Evolutionary conservation across 129 eudicot genomes (phyloP), one percentile per base, ranked within the genome.

Genomic region (Centaurea solstitialis): DNA sequence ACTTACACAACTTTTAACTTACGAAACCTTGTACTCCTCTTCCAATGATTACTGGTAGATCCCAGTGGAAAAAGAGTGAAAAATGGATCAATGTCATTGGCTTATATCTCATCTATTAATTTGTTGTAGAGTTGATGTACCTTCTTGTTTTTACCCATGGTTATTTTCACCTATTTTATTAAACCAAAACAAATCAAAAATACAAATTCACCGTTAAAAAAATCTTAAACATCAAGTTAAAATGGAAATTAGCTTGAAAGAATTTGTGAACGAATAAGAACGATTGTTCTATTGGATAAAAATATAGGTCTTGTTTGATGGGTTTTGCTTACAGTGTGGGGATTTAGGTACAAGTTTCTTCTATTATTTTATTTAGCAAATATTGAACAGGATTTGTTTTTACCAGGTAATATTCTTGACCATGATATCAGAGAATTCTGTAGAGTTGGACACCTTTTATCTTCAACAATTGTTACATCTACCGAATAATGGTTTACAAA

Each of bases 371-470:
- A 9, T 13, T 7, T 4, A 35, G 18, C 9, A 0, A 4, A 73
- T 7, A 9, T 2, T 43, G 9, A 73, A 39, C 38, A 28, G 7
- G 0, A 13, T 5, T 1, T 17, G 1, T 24, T 18, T 39, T 74
- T 68, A 87, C 90, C 53, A 15, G 85, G 90, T 66, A 88, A 40
- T 68, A 88, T 79, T 72, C 91, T 82, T 40, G 91, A 17, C 91
- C 91, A 88, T 23, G 91, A 82, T 33, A 88, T 79, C n/a, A 1
- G 89, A 88, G 28, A 88, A 78, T n/a, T 47, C 87, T 79, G 50
- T 70, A 6, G 68, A 71, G 24, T 76, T 81, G n/a, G 13, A 88
- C 57, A 0, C 91, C 91, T 65, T 82, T 66, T 38, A 71, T 70
- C 68, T 82, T 82, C 38, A 82, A 38, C 71, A 85, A 8, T 12